Evolutionary conservation across 164 flowering plant genomes (phyloP), one percentile per base, ranked within the genome.

Genomic region (Kingdonia uniflora): DNA sequence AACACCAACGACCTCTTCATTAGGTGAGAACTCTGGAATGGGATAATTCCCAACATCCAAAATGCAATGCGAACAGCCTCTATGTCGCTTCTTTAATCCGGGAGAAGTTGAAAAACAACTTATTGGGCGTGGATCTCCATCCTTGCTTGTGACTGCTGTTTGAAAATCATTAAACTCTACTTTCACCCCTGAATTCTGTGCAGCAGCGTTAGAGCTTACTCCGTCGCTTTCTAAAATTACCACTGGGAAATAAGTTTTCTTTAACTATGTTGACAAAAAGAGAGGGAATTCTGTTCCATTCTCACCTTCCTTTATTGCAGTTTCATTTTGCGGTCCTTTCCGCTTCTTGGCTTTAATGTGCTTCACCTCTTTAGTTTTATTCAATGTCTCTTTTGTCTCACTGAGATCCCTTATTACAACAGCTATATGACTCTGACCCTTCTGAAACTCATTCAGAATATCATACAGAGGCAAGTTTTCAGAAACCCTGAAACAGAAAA

Each of bases 341-440:
- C 55, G 46, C 52, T 60, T 52, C 68, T 60, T 60, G 33, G 43
- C 44, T 39, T 64, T 60, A 12, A 52, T 21, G 51, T 58, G 60
- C 35, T 68, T 63, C 62, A 65, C 68, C 19, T 64, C 76, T 48
- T 68, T 70, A 54, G 52, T 51, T 56, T 63, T 77, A 26, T 60
- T 72, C 1, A 59, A 29, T 21, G 63, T 14, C 37, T 73, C 79
- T 45, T 62, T 64, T 48, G 57, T 65, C 58, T 74, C 74, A 68
- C 65, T 73, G 25, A 62, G 59, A 71, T 76, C 80, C 70, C 64
- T 85, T 55, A 69, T 66, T 35, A 90, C 97, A 57, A 78, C 90
- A 62, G 97, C 95, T 63, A 90, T 75, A 72, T 89, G 97, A 57
- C 95, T 85, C 51, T 80, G 87, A 48, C 95, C 97, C 74, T 89